Evolutionary conservation across 345 rosid genomes (phyloP).

Genomic region (Citrus sinensis): DVS_A1.0 CM039164.1:27639001-27639500

Average conservation of each 20-base stretch:
- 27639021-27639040: constrained; percentile 50
- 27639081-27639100: constrained; percentile 79
- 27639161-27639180: constrained; percentile 65
- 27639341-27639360: neutral
- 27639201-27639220: constrained; percentile 52
- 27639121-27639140: constrained; percentile 39
- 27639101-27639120: constrained; percentile 72
- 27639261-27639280: neutral
- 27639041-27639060: constrained; percentile 51
- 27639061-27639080: constrained; percentile 80
- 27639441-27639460: neutral
- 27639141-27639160: constrained; percentile 61
- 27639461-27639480: neutral
- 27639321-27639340: neutral
- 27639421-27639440: neutral
- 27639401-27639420: neutral
- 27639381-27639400: neutral
- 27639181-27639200: constrained; percentile 73
- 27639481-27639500: neutral
- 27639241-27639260: neutral
- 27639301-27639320: neutral
- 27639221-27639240: neutral
- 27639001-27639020: neutral
- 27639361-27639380: neutral
- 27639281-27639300: constrained; percentile 1